Conservation (phyloP, 441 rosid genomes). For the Iberis amara region DNA sequence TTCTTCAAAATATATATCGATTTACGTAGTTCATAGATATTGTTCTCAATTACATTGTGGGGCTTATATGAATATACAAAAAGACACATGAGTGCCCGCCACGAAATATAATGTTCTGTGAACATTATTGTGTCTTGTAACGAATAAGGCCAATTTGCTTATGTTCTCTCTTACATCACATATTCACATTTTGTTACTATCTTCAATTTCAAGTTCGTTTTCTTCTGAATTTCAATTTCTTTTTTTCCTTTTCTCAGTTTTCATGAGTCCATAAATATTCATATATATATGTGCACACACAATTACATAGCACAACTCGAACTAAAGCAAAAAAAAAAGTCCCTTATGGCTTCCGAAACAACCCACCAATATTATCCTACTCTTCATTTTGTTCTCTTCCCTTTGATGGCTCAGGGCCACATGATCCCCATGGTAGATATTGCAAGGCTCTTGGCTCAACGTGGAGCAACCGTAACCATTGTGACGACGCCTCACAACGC, state of each 20-base stretch:
- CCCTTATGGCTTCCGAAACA: slow-evolving; percentile 21
- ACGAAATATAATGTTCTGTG: slow-evolving; percentile 9
- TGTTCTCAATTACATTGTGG: no score
- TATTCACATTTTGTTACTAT: neutral
- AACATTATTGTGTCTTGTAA: neutral
- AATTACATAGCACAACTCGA: no score
- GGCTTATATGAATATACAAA: no score
- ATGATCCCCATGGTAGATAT: slow-evolving; percentile 32
- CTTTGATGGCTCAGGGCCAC: slow-evolving; percentile 35
- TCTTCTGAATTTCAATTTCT: neutral
- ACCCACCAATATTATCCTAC: neutral
- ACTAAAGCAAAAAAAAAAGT: neutral
- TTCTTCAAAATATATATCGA: no score
- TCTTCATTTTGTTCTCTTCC: slow-evolving; percentile 32
- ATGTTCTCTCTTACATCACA: neutral
- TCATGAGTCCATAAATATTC: neutral
- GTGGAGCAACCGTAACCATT: slow-evolving; percentile 23
- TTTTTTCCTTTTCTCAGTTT: neutral
- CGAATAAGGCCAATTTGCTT: slow-evolving; percentile 6
- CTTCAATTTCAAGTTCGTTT: neutral
- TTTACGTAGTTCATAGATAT: no score
- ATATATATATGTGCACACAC: neutral
- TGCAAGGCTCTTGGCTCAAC: slow-evolving; percentile 33
- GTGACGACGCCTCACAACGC: slow-evolving; percentile 32
- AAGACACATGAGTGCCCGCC: no score